Evolutionary conservation across 2,329 filamentous ascomycete genomes (phyloP), one percentile per base, ranked within the genome.

Genomic region (Ambrosiella xylebori): DNA sequence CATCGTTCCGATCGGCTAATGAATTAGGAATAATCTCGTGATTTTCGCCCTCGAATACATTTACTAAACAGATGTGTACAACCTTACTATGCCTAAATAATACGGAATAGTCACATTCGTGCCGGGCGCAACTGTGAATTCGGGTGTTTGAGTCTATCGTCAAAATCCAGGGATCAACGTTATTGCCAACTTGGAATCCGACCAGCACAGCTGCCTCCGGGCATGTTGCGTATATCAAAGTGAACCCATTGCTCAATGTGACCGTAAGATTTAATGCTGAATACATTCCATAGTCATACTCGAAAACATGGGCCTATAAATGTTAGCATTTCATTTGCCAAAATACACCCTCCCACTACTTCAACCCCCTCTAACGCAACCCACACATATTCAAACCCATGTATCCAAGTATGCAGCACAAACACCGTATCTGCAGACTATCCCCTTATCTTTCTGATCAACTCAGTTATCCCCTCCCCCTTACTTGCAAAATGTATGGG

Each of bases 311-410:
- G 1, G 95, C 79, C 74, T 84, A 64, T 0, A 0, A 19, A 7
- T 36, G 9, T 51, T 36, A 51, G 47, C 19, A 51, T 19, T 12
- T 6, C 8, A 11, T 13, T 19, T 19, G 15, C 9, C 35, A 6
- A 36, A 11, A 35, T 15, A 64, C 57, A 66, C 57, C 56, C 60
- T 8, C 12, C 1, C 37, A 4, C 1, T 6, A 58, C 65, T 79
- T 70, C 0, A 96, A 71, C 9, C 81, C 79, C 19, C 82, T 78
- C 0, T 88, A 97, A 70, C 0, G 88, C 85, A 60, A 89, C 73
- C 89, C 89, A 96, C 0, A 95, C 88, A 56, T 95, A 86, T 67
- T 97, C 90, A 62, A 96, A 95, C 0, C 76, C 76, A 19, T 57
- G 38, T 13, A 91, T 96, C 89, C 90, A 95, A 0, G 88, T 80